Base-by-base conservation (phyloP, 495 filamentous ascomycete genomes). In the Talaromyces nanjingensis region DNA sequence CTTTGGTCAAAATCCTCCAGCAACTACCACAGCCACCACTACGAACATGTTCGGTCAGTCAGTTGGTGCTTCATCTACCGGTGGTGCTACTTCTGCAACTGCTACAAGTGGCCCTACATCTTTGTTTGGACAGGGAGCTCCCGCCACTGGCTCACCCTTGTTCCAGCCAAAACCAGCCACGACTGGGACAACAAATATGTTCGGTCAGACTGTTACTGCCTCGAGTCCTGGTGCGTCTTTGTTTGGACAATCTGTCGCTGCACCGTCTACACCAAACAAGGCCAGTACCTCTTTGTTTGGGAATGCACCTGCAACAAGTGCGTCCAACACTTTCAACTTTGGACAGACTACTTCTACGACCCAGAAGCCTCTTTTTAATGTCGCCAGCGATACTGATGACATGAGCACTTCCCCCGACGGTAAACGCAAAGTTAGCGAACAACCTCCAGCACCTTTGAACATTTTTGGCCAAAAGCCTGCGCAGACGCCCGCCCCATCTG, bases 391-490 rank as follows among this genome's bases (percentile, higher is more conserved):
- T 22, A 16, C 45, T 29, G 77, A 80, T 37, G 76, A 73, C 14
- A 80, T 80, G 78, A 76, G 78, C 65, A 79, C 70, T 22, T 80
- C 76, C 4, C 76, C 76, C 7, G 78, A 79, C 42, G 64, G 70
- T 16, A 79, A 80, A 63, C 66, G 68, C 37, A 72, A 70, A 31
- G 34, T 58, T 22, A 39, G 59, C n/a, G 61, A 59, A 34, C 60
- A 62, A 54, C 25, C 42, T 52, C 37, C 60, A 25, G 29, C 39
- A 53, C 16, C 47, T 20, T 65, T 67, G 14, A 65, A 64, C 12
- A 61, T 69, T 18, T 71, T 72, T 42, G 65, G 67, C 63, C 57
- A 59, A 20, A 69, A 67, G 54, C 42, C 66, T 6, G 42, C 68
- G 11, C 64, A 66, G 54, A 52, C 58, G 14, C 5, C 68, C 27